These are phyloP conservation scores for Diplocarpon rosae DNA, from an alignment of 2,329 filamentous ascomycete genomes.

Conservation along the genomic window DNA sequence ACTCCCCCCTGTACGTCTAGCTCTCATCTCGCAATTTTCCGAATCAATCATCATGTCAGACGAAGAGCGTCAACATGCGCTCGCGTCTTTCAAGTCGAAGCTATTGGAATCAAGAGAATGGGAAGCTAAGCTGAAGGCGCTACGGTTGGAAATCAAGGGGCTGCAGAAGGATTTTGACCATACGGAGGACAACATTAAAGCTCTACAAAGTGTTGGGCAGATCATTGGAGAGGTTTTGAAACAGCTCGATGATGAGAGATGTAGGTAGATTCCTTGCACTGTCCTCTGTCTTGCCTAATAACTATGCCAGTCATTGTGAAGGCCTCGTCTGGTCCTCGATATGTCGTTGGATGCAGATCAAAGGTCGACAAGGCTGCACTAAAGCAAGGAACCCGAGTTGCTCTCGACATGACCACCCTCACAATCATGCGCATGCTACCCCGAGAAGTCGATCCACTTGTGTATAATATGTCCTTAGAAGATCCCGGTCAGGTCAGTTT, in stretches of 20 bases:
- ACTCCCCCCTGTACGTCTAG: not conserved
- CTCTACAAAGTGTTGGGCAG: conserved; percentile 94
- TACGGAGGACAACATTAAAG: conserved; percentile 99
- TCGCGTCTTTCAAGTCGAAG: conserved; percentile 68
- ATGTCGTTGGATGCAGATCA: conserved; percentile 94
- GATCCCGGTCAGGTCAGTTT: conserved; percentile 97
- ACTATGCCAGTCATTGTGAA: conserved; percentile 76
- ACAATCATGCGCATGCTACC: conserved; percentile 99
- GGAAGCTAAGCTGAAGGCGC: conserved; percentile 92
- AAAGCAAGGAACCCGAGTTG: conserved; percentile 96
- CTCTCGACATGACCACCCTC: conserved; percentile 97
- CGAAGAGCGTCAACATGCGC: conserved; percentile 53
- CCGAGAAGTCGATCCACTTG: conserved; percentile 92
- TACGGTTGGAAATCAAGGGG: conserved; percentile 92
- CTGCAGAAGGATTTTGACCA: conserved; percentile 91
- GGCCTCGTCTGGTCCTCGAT: conserved; percentile 91
- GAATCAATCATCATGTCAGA: conserved; percentile 28
- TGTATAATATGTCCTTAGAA: conserved; percentile 99
- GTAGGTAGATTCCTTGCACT: conserved; percentile 41
- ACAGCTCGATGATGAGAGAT: conserved; percentile 97
- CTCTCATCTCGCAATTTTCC: too few relatives aligned
- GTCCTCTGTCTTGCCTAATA: conserved; percentile 13
- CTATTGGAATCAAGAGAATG: conserved; percentile 93
- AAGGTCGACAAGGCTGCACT: conserved; percentile 97
- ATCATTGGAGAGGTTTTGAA: conserved; percentile 99